Conservation (phyloP, 352 stramenopile species). For the Globisporangium nodosum region DNA sequence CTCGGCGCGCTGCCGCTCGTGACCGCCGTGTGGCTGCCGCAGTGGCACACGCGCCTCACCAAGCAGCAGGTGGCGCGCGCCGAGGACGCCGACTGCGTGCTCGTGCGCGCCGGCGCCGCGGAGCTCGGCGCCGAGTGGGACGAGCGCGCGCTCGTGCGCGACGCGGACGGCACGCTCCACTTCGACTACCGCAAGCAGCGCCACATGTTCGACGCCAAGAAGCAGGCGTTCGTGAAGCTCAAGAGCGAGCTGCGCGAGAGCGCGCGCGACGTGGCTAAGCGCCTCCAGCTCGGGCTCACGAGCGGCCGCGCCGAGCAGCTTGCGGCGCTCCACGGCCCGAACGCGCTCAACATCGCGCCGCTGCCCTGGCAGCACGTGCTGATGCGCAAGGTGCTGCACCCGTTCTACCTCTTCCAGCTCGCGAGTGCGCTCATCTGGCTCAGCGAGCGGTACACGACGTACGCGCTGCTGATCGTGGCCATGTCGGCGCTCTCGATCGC, state of each 20-base stretch:
- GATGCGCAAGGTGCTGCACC: slow-evolving; percentile 63
- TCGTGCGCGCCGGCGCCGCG: slow-evolving; percentile 24
- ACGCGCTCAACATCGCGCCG: slow-evolving; percentile 47
- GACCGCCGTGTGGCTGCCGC: slow-evolving; percentile 46
- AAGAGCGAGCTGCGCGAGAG: slow-evolving; percentile 53
- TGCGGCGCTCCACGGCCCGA: slow-evolving; percentile 41
- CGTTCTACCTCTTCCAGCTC: slow-evolving; percentile 81
- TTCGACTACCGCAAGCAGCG: slow-evolving; percentile 73
- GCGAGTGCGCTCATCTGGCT: slow-evolving; percentile 65
- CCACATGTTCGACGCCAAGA: slow-evolving; percentile 54
- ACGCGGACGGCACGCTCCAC: slow-evolving; percentile 19
- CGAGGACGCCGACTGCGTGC: slow-evolving; percentile 46
- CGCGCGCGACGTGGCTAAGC: slow-evolving; percentile 25
- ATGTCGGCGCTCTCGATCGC: slow-evolving; percentile 65
- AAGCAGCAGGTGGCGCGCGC: slow-evolving; percentile 29
- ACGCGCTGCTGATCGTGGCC: slow-evolving; percentile 53
- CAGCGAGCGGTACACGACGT: slow-evolving; percentile 57
- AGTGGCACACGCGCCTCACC: slow-evolving; percentile 50
- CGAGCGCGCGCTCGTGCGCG: slow-evolving; percentile 28
- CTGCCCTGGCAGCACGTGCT: slow-evolving; percentile 42
- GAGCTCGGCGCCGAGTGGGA: slow-evolving; percentile 23
- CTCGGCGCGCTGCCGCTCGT: slow-evolving; percentile 37
- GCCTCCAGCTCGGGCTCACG: slow-evolving; percentile 19
- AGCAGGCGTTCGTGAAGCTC: slow-evolving; percentile 42
- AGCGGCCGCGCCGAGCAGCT: slow-evolving; percentile 28